phyloP scores from a whole-genome alignment of 73 alveolate species.

The Tetrahymena elliotti region DNA sequence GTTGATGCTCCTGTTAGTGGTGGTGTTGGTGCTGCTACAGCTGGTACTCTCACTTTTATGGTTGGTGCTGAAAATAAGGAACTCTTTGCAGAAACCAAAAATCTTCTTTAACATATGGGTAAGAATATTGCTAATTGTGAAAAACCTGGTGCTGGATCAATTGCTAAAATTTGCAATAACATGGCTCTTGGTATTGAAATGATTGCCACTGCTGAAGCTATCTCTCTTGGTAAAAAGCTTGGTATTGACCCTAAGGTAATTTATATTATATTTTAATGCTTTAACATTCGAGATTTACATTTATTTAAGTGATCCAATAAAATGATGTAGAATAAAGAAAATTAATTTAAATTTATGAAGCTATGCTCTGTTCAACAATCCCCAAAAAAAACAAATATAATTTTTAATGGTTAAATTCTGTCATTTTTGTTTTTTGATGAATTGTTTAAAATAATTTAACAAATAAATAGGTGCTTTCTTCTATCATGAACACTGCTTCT shows the following conservation, averaged over 20 bases:
- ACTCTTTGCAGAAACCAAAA: slow-evolving; percentile 37
- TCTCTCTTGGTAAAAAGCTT: slow-evolving; percentile 61
- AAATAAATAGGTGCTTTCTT: slow-evolving; percentile 15
- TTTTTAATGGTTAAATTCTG: too few species aligned
- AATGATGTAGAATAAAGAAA: too few species aligned
- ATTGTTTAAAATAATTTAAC: neutral
- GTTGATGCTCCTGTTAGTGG: slow-evolving; percentile 87
- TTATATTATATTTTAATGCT: neutral
- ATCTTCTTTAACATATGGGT: slow-evolving; percentile 62
- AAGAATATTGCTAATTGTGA: slow-evolving; percentile 71
- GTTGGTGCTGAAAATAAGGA: slow-evolving; percentile 67
- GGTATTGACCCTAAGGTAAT: slow-evolving; percentile 60
- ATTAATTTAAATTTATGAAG: too few species aligned
- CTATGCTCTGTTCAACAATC: too few species aligned
- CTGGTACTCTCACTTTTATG: slow-evolving; percentile 76
- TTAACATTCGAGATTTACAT: neutral
- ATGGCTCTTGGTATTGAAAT: slow-evolving; percentile 61
- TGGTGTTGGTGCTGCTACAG: slow-evolving; percentile 70
- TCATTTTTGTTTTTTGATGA: neutral
- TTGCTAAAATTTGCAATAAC: slow-evolving; percentile 70
- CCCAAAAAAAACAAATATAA: too few species aligned
- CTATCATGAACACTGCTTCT: slow-evolving; percentile 49
- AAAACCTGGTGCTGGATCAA: slow-evolving; percentile 68
- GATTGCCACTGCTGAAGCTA: slow-evolving; percentile 66
- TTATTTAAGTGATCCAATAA: too few species aligned